A percentile compares a stretch with the other conserved stretches of the same genome.
phyloP scores from a whole-genome alignment of 2,329 filamentous ascomycete genomes.

The Xylariales sp. region DNA sequence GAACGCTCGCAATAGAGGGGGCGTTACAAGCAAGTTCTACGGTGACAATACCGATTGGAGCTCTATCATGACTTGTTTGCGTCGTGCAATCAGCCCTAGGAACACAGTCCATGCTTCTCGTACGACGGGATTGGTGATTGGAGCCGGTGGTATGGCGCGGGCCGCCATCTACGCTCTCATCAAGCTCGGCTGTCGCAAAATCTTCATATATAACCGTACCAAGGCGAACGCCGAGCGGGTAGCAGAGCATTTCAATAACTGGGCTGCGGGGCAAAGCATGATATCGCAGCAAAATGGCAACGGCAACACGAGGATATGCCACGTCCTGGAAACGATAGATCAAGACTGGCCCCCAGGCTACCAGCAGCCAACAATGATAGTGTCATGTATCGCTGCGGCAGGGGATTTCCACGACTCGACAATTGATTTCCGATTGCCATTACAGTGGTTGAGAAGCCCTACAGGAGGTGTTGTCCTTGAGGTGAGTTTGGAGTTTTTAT shows the following conservation, averaged over 20 bases:
- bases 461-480: constrained; percentile 73
- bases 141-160: constrained; percentile 68
- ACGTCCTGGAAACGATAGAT: constrained; percentile 52
- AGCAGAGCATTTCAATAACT: constrained; percentile 62
- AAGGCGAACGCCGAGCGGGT: constrained; percentile 55
- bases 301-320: constrained; percentile 36
- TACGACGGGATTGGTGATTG: constrained; percentile 54
- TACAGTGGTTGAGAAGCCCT: constrained; percentile 63
- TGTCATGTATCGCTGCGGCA: constrained; percentile 68
- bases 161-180: constrained; percentile 71
- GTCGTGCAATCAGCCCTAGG: constrained; percentile 64
- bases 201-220: constrained; percentile 69
- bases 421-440: constrained; percentile 66
- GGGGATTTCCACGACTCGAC: constrained; percentile 55
- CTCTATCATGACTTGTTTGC: constrained; percentile 57
- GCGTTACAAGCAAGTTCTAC: constrained; percentile 59
- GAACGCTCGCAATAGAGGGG: constrained; percentile 55
- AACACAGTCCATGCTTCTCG: constrained; percentile 51
- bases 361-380: constrained; percentile 63
- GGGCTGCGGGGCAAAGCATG: constrained; percentile 31
- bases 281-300: constrained; percentile 29
- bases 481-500: no score
- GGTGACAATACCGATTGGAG: constrained; percentile 71
- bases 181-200: constrained; percentile 66
- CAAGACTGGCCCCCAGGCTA: constrained; percentile 60